Conservation (phyloP, 2,329 filamentous ascomycete genomes). For the Clarireedia monteithiana region DNA sequence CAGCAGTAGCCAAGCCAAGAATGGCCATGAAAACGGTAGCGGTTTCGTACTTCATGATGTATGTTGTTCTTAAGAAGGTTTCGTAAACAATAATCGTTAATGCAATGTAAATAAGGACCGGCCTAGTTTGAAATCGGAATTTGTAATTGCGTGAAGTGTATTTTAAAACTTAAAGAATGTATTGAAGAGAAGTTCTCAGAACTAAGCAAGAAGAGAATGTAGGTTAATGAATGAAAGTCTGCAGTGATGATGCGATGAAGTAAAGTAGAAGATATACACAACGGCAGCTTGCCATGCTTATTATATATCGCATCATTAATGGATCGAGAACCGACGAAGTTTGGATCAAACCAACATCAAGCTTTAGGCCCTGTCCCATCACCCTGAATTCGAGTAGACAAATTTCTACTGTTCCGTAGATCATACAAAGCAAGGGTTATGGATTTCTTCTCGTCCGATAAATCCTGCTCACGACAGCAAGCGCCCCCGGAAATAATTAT, state of each 20-base stretch:
- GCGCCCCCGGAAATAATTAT: not conserved
- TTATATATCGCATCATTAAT: slow-evolving; percentile 21
- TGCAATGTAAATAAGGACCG: slow-evolving; percentile 19
- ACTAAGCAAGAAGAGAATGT: slow-evolving; percentile 26
- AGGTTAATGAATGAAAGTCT: slow-evolving; percentile 23
- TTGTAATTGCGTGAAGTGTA: not conserved
- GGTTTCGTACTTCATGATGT: slow-evolving; percentile 30
- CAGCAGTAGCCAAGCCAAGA: slow-evolving; percentile 25
- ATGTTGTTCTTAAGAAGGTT: not conserved
- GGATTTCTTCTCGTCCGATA: not conserved
- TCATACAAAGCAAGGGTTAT: not conserved
- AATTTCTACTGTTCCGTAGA: not conserved
- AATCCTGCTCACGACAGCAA: not conserved
- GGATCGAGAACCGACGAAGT: slow-evolving; percentile 1
- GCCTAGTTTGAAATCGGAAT: slow-evolving; percentile 20
- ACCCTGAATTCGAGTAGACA: not conserved
- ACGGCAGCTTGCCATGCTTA: slow-evolving; percentile 9
- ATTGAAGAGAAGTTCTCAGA: slow-evolving; percentile 28
- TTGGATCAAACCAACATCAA: slow-evolving; percentile 14
- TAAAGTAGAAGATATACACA: slow-evolving; percentile 9
- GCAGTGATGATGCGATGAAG: slow-evolving; percentile 20
- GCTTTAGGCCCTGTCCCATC: not conserved
- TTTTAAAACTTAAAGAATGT: slow-evolving; percentile 22
- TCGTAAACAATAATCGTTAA: not conserved
- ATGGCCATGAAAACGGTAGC: slow-evolving; percentile 22